Evolutionary conservation across 1,284 basidiomycete genomes (phyloP), one percentile per base, ranked within the genome.

Genomic region (Caloboletus firmus): DNA sequence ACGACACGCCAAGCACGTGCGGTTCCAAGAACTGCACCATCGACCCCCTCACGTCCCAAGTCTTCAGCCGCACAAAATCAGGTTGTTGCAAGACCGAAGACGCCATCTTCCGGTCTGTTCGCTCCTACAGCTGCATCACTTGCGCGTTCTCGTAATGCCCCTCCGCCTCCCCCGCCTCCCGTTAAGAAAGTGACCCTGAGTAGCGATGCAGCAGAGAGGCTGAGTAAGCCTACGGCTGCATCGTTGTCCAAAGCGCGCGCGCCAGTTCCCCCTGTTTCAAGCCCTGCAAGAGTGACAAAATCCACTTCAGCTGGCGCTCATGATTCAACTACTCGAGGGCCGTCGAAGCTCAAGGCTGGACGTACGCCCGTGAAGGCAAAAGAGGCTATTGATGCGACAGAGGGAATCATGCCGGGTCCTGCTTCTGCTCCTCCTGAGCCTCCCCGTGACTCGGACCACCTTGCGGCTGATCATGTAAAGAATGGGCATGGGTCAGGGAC

Each of bases 51-150:
- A 18, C 76, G 76, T 51, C 71, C 81, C 34, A 82, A 80, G 70
- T 79, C 79, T 5, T 72, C 77, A 8, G 53, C 64, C 6, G 61
- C 69, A 39, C 60, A 70, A 15, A 49, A 65, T 35, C 59, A 68
- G 6, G 41, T 57, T 35, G 45, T 52, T 17, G 40, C 64, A 30
- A 74, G 78, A 54, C 72, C 82, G n/a, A 84, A 82, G 65, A 82
- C 81, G 0, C 80, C 80, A 4, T 79, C 79, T 18, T 71, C 76
- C 6, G 83, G 85, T 13, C 67, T 91, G 13, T 89, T 85, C 62
- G 87, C 89, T 13, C 88, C 89, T 1, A 91, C 88, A 0, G 88
- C 87, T 2, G 86, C 89, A 5, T 89, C 89, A 9, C 78, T 90
- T 11, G 88, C 89, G 0, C 79, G 77, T 42, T 77, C 84, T 40